These are phyloP conservation scores for Dipteronia dyeriana DNA, from an alignment of 345 rosid genomes.

Conservation along the genomic window DNA sequence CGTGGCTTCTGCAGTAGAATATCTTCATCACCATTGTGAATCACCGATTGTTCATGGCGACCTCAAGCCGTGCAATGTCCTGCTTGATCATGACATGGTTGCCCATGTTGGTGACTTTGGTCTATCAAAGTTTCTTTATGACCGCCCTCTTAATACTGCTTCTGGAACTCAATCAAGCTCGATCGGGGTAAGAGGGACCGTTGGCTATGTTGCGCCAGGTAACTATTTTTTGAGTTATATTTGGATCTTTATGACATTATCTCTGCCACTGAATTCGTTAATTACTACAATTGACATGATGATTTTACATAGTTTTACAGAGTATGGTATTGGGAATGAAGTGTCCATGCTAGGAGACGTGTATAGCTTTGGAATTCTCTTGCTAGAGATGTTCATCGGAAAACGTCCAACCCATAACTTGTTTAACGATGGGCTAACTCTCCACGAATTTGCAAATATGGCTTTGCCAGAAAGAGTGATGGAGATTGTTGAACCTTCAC, in stretches of 20 bases:
- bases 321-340: neutral
- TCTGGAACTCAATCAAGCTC: too few relatives aligned
- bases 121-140: too few relatives aligned
- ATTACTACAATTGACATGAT: neutral
- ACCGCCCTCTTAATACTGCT: too few relatives aligned
- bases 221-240: neutral
- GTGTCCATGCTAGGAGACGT: neutral
- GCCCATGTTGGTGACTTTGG: slow-evolving; percentile 4
- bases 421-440: neutral
- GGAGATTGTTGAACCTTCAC: slow-evolving; percentile 8
- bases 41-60: slow-evolving; percentile 26
- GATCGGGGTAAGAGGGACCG: too few relatives aligned
- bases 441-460: neutral
- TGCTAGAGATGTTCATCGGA: neutral
- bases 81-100: slow-evolving; percentile 25
- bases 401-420: neutral
- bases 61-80: slow-evolving; percentile 22
- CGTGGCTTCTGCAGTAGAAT: slow-evolving; percentile 25
- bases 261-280: too few relatives aligned
- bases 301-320: neutral
- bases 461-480: neutral
- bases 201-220: too few relatives aligned
- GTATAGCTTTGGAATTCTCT: neutral
- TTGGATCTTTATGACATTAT: neutral
- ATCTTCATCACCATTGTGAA: slow-evolving; percentile 26